These are phyloP conservation scores for Chytridium lagenaria DNA, from an alignment of 371 early-diverging fungal genomes.

Conservation along the genomic window DNA sequence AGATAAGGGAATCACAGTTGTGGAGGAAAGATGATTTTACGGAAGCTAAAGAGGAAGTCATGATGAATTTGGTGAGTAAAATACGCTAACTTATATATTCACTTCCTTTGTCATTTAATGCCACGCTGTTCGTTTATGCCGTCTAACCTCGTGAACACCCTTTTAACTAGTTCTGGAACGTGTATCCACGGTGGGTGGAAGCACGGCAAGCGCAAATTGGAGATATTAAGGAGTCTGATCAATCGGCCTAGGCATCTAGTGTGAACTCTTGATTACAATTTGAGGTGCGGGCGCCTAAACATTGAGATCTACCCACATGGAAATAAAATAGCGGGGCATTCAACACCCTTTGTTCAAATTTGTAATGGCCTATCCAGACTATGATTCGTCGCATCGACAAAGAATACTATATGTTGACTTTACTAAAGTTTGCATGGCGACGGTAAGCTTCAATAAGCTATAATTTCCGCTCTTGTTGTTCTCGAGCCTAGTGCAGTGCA, in stretches of 20 bases:
- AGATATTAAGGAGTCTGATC: too few species aligned
- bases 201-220: not conserved
- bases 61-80: constrained; percentile 2
- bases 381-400: too few species aligned
- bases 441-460: too few species aligned
- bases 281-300: too few species aligned
- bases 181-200: constrained; percentile 11
- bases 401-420: too few species aligned
- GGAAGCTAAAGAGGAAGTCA: constrained; percentile 1
- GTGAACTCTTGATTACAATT: too few species aligned
- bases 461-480: not conserved
- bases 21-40: constrained; percentile 4
- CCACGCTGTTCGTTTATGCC: not conserved
- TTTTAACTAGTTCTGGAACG: not conserved
- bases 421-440: too few species aligned
- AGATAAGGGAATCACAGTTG: not conserved
- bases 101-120: not conserved
- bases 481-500: not conserved
- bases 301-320: too few species aligned
- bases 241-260: too few species aligned
- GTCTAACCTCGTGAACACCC: not conserved
- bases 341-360: too few species aligned
- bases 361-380: too few species aligned
- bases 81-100: not conserved
- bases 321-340: not conserved